These are phyloP conservation scores for Cyclotella baltica DNA, from an alignment of 108 stramenopile species.

Conservation along the genomic window DNA sequence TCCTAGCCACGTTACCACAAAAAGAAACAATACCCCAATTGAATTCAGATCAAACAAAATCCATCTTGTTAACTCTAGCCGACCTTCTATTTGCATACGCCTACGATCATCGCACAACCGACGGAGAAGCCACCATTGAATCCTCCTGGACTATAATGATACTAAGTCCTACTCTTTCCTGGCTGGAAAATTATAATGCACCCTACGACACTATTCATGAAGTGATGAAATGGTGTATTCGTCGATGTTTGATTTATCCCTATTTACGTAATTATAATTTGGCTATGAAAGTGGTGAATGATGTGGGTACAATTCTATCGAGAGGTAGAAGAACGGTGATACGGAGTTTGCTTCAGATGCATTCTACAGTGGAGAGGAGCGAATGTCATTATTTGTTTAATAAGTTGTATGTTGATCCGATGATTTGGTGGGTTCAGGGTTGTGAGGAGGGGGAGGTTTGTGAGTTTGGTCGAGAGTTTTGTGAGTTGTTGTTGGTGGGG, in stretches of 20 bases:
- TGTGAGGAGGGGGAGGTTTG: slow-evolving; percentile 36
- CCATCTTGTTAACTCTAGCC: slow-evolving; percentile 57
- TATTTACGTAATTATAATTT: slow-evolving; percentile 84
- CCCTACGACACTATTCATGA: slow-evolving; percentile 46
- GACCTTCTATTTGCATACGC: slow-evolving; percentile 91
- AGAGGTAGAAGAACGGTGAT: slow-evolving; percentile 64
- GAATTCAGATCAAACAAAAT: slow-evolving; percentile 35
- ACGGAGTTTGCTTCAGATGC: slow-evolving; percentile 80
- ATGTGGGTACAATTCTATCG: slow-evolving; percentile 65
- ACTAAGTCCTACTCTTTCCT: slow-evolving; percentile 81
- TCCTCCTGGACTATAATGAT: slow-evolving; percentile 91
- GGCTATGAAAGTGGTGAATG: slow-evolving; percentile 42
- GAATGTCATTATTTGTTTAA: slow-evolving; percentile 93
- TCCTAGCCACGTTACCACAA: slow-evolving; percentile 70
- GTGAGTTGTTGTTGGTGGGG: slow-evolving; percentile 3
- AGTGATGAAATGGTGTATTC: slow-evolving; percentile 56
- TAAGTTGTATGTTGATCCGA: slow-evolving; percentile 79
- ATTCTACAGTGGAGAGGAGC: slow-evolving; percentile 82
- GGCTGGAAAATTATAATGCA: slow-evolving; percentile 74
- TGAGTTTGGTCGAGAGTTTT: slow-evolving; percentile 30
- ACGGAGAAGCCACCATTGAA: slow-evolving; percentile 92
- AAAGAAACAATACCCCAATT: slow-evolving; percentile 18
- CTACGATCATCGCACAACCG: slow-evolving; percentile 92
- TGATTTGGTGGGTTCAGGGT: slow-evolving; percentile 79
- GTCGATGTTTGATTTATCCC: slow-evolving; percentile 89